phyloP scores from a whole-genome alignment of 805 yeast genomes.

The Debaryomyces maramus region DNA sequence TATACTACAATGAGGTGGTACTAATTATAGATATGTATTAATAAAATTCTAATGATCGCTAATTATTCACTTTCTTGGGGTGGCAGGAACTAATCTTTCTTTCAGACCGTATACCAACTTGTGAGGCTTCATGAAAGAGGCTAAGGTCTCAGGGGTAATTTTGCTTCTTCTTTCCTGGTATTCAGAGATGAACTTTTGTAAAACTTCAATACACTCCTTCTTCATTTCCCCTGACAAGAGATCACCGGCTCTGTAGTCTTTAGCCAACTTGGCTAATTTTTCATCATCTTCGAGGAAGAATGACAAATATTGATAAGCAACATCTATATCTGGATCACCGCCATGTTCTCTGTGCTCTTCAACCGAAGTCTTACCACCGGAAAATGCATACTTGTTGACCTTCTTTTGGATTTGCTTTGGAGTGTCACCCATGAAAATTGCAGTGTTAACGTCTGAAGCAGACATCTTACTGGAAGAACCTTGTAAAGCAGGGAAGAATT shows the following conservation, averaged over 20 bases:
- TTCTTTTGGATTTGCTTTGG: constrained; percentile 90
- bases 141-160: constrained; percentile 62
- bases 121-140: constrained; percentile 81
- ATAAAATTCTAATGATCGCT: too few relatives aligned
- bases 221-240: constrained; percentile 92
- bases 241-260: constrained; percentile 75
- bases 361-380: constrained; percentile 84
- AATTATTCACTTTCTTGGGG: constrained; percentile 41
- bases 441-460: constrained; percentile 86
- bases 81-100: constrained; percentile 72
- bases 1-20: constrained; percentile 8
- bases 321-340: constrained; percentile 94
- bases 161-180: constrained; percentile 79
- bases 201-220: constrained; percentile 74
- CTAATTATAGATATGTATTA: not conserved
- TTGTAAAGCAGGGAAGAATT: constrained; percentile 97
- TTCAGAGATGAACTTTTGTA: constrained; percentile 73
- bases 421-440: constrained; percentile 95
- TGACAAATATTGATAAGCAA: constrained; percentile 87
- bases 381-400: constrained; percentile 93
- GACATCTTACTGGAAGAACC: constrained; percentile 97
- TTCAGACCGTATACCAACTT: constrained; percentile 70
- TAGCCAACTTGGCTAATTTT: constrained; percentile 59
- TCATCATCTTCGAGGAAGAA: constrained; percentile 91
- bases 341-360: constrained; percentile 91